A percentile compares a stretch with the other conserved stretches of the same genome.
phyloP scores from a whole-genome alignment of 495 filamentous ascomycete genomes.

The Daldinia bambusicola region DNA sequence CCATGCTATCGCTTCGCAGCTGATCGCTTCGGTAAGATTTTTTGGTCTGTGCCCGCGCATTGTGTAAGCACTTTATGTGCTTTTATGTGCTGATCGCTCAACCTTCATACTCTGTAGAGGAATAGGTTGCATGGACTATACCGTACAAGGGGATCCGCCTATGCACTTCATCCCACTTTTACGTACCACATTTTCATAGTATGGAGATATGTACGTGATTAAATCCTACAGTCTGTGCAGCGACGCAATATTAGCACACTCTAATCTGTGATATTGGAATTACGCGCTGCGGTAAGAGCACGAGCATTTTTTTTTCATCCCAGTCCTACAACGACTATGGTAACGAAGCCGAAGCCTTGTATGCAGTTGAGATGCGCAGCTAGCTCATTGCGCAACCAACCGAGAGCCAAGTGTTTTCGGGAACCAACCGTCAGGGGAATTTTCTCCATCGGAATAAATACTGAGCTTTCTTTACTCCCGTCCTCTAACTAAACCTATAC shows the following conservation, averaged over 20 bases:
- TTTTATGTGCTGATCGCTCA: neutral
- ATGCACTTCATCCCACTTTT: slow-evolving; percentile 22
- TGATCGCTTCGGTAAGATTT: slow-evolving; percentile 21
- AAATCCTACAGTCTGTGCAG: slow-evolving; percentile 27
- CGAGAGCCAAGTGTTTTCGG: neutral
- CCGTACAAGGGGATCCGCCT: slow-evolving; percentile 9
- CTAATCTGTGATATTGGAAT: slow-evolving; percentile 21
- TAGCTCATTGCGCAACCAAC: slow-evolving; percentile 9
- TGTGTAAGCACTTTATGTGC: slow-evolving; percentile 22
- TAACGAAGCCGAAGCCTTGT: slow-evolving; percentile 9
- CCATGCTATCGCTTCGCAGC: slow-evolving; percentile 21
- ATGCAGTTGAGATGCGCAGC: slow-evolving; percentile 1
- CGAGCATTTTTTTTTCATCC: neutral
- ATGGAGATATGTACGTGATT: slow-evolving; percentile 37
- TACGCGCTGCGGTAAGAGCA: slow-evolving; percentile 5
- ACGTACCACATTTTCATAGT: slow-evolving; percentile 10
- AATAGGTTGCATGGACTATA: slow-evolving; percentile 21
- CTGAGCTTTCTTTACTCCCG: too few species aligned
- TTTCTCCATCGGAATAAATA: neutral
- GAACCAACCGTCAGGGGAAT: neutral
- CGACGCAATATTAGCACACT: slow-evolving; percentile 23
- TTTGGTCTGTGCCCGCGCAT: slow-evolving; percentile 23
- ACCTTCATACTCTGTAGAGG: neutral
- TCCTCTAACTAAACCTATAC: too few species aligned
- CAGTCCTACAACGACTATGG: neutral